Evolutionary conservation across 371 early-diverging fungal genomes (phyloP), one percentile per base, ranked within the genome.

Genomic region (Mucor velutinosus): DNA sequence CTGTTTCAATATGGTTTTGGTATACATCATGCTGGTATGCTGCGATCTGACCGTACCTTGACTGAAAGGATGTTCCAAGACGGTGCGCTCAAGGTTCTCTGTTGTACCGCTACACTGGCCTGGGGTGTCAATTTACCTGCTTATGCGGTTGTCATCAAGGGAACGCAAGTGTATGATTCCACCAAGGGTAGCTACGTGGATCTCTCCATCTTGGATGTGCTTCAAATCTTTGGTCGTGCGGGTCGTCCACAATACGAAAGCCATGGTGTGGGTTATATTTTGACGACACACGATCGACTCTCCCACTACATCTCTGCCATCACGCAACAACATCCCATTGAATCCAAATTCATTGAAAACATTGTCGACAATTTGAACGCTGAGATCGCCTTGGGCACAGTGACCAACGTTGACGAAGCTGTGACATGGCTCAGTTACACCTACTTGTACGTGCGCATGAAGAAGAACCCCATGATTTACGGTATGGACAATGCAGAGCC

Each of bases 71-170:
- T 94, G 79, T 99, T 99, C 81, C 93, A 89, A 32, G 88, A 93
- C 39, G 98, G 97, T n/a, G 71, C 91, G 7, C 80, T 99, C 58
- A 88, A 87, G 70, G 95, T 95, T 0, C 87, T 98, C n/a, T 96
- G 95, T 74, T 97, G 98, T 86, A 99, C 99, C 19, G 91, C 99
- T 5, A 99, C 99, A 0, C 85, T 99, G 29, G 99, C 99, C 11
- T 99, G 99, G 99, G 99, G 99, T 77, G 99, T 99, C 58, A 99
- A 99, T 77, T 87, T 99, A 64, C 99, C 99, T 0, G 99, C 99
- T 11, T 95, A 99, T 76, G 96, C 97, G 0, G 99, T 99, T 11
- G 89, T 99, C 21, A 98, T 99, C 81, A 98, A 99, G 76, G 99
- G 99, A 4, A 99, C 99, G 7, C 93, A 95, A 64, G 92, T 99